Evolutionary conservation across 164 flowering plant species (phyloP), one percentile per base, ranked within the genome.

Genomic region (Saururus chinensis): DNA sequence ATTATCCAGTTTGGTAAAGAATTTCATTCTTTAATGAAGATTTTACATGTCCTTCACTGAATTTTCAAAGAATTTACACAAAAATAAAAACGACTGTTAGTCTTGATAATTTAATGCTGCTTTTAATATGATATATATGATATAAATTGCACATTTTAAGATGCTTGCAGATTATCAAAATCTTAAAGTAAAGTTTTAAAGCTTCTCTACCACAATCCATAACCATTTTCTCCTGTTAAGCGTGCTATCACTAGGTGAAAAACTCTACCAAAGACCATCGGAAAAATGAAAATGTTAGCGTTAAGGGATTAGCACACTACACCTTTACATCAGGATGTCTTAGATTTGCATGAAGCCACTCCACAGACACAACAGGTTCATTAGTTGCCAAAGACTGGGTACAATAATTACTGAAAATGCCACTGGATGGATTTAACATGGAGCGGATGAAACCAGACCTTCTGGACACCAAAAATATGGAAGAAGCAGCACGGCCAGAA

Each of bases 361-460:
- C 97, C 71, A 79, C 95, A 23, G 97, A 89, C 71, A 95, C 95
- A 73, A 91, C 89, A 67, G 99, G 96, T 58, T 95, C 96, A 60
- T 56, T 76, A 37, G 83, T 67, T 24, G 95, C 64, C 62, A 81
- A 51, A 48, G 93, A 75, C 37, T 69, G 71, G 26, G 82, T 74
- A 0, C 86, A 68, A 67, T 66, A 85, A 40, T 75, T 51, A 71
- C 77, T 71, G 71, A 62, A 78, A 52, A 56, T 60, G 20, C 81
- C 83, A 60, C 26, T 61, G 26, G 84, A 60, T 20, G 82, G 73
- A 70, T 79, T 71, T 81, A 84, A 72, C 19, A 60, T 59, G 60
- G 69, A 58, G 23, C 69, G 65, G 61, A 73, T 45, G 48, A 57
- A 57, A 54, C 68, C 26, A 60, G 73, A 55, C 51, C 68, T 62